Base-by-base conservation (phyloP, 768 basidiomycete species). In the Multifurca ochricompacta region DNA sequence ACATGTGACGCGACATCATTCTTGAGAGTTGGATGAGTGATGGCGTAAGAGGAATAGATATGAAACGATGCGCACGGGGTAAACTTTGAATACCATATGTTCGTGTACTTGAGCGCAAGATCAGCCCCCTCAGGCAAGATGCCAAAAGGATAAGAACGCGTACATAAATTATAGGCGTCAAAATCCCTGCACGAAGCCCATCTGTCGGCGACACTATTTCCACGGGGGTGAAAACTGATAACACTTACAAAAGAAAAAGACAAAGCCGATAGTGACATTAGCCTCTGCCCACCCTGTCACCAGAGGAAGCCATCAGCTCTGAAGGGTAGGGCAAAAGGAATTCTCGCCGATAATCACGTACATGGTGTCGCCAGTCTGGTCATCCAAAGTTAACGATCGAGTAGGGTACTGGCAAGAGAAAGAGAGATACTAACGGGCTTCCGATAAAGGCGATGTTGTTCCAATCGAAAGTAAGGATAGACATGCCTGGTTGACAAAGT, bases 381-480 rank as follows among this genome's bases (percentile, higher is more conserved):
- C 27, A 31, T 35, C 28, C 4, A 28, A 13, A 7, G 23, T 47
- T 46, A 50, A 37, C 16, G 30, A 18, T 10, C 28, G 21, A 52
- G 9, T 25, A 21, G 18, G 11, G 37, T 18, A 2, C 1, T n/a
- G 19, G 13, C n/a, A 31, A 30, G 6, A 6, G 6, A 18, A 41
- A 3, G 25, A n/a, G 19, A 18, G 30, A 36, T 4, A 59, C 60
- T 48, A 32, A 61, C 60, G 60, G 60, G 47, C 60, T 61, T 16
- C 60, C 60, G 14, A 59, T 59, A 48, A 51, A 61, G 31, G 60
- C 60, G 48, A 61, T 61, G 13, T 61, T 83, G 3, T 82, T 73
- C 90, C 89, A 91, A 62, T 91, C 89, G 65, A 91, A 88, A 18
- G 87, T 87, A 62, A 90, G 66, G 54, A 87, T 67, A 61, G 83